Percentiles rank a stretch among this genome's conserved stretches.
Conservation (phyloP, 2,329 filamentous ascomycete genomes). For the Colletotrichum sidae region DNA sequence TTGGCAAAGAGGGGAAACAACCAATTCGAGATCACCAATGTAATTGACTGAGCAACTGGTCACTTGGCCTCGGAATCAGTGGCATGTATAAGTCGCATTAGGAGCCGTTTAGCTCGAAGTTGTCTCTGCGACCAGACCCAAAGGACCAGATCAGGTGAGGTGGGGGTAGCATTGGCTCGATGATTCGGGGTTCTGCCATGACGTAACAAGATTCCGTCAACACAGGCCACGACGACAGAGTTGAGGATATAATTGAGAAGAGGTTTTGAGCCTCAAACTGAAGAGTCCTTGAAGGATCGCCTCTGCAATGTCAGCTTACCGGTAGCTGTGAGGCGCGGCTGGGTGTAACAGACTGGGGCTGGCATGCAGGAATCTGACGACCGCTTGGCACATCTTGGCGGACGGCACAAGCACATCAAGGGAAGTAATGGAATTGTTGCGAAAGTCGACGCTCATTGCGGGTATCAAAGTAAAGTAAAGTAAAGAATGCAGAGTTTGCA, state of each 20-base stretch:
- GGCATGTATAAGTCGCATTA: conserved; percentile 19
- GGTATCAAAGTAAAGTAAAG: conserved; percentile 7
- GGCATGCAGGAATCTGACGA: too few species aligned
- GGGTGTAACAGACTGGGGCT: too few species aligned
- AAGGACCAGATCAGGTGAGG: conserved; percentile 7
- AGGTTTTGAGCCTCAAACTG: too few species aligned
- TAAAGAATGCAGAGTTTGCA: too few species aligned
- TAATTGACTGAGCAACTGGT: conserved; percentile 34
- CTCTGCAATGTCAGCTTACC: too few species aligned
- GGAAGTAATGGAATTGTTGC: too few species aligned
- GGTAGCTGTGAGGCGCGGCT: too few species aligned
- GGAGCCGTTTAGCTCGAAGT: conserved; percentile 3
- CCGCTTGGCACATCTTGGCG: too few species aligned
- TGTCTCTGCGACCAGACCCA: background rate
- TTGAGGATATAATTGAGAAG: conserved; percentile 2
- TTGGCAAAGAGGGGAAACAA: conserved; percentile 6
- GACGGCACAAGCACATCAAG: too few species aligned
- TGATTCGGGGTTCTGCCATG: conserved; percentile 9
- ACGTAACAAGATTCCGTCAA: conserved; percentile 11
- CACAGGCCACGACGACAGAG: background rate
- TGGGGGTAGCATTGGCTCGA: conserved; percentile 4
- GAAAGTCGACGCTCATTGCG: background rate
- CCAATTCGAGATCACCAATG: background rate
- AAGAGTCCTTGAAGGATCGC: too few species aligned
- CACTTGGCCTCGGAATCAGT: conserved; percentile 17